Percentiles rank a stretch among this genome's conserved stretches.
phyloP scores from a whole-genome alignment of 805 yeast genomes.

The Cyberlindnera mississippiensis region DNA sequence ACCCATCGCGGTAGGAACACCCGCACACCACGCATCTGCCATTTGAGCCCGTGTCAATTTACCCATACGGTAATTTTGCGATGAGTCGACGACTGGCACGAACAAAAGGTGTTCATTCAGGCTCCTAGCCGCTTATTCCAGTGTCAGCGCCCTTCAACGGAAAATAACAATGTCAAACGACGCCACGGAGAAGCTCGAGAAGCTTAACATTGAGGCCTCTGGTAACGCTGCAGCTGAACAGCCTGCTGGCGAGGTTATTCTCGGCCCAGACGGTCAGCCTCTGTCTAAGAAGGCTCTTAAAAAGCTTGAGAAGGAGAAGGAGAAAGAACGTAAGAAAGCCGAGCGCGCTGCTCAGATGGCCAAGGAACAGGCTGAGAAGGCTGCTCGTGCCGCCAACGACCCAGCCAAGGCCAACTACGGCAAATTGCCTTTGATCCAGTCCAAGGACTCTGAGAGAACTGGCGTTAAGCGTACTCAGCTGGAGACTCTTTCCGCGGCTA shows the following conservation, averaged over 20 bases:
- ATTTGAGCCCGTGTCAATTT: slow-evolving; percentile 1
- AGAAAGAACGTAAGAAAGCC: slow-evolving; percentile 88
- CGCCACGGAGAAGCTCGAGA: slow-evolving; percentile 1
- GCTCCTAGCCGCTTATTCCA: not conserved
- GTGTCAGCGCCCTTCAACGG: not conserved
- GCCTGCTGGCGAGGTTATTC: slow-evolving; percentile 20
- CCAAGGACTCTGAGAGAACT: slow-evolving; percentile 54
- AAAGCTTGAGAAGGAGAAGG: slow-evolving; percentile 89
- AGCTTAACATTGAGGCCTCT: slow-evolving; percentile 5
- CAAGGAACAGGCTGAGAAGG: slow-evolving; percentile 67
- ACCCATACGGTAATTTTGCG: not conserved
- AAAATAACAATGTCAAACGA: too few relatives aligned
- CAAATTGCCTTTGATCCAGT: slow-evolving; percentile 77
- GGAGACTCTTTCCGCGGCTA: slow-evolving; percentile 48
- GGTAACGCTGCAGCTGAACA: slow-evolving; percentile 53
- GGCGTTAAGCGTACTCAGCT: slow-evolving; percentile 61
- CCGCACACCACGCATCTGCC: slow-evolving; percentile 1
- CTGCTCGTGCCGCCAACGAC: slow-evolving; percentile 73
- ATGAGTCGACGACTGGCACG: slow-evolving; percentile 5
- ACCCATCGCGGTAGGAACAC: too few relatives aligned
- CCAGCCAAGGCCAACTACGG: slow-evolving; percentile 89
- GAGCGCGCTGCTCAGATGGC: slow-evolving; percentile 88
- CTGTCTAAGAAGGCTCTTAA: slow-evolving; percentile 91
- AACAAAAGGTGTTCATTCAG: too few relatives aligned
- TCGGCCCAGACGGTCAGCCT: slow-evolving; percentile 78